Conservation (phyloP, 2,329 filamentous ascomycete species). For the Aspergillus sojae region DNA sequence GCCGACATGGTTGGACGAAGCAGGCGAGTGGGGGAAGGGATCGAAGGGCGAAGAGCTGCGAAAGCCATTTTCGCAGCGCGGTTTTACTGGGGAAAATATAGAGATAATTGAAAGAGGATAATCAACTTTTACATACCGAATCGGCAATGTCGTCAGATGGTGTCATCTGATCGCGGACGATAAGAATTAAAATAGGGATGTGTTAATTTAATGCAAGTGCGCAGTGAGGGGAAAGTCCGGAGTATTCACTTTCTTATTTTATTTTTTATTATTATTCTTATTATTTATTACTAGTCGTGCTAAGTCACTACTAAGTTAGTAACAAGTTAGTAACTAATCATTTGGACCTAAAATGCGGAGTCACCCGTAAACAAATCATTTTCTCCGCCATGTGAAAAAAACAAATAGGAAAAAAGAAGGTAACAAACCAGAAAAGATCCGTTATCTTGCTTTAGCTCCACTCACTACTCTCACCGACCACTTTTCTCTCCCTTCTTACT, state of each 20-base stretch:
- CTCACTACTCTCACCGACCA: constrained; percentile 3
- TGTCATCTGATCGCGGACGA: constrained; percentile 6
- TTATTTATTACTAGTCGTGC: neutral
- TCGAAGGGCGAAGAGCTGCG: constrained; percentile 35
- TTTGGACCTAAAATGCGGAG: constrained; percentile 18
- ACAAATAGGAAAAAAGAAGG: neutral
- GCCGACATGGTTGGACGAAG: constrained; percentile 32
- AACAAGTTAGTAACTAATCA: neutral
- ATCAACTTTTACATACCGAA: constrained; percentile 33
- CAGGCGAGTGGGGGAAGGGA: constrained; percentile 26
- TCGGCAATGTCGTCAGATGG: constrained; percentile 11
- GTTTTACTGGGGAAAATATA: constrained; percentile 8
- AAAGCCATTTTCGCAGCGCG: constrained; percentile 36
- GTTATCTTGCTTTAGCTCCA: constrained; percentile 17
- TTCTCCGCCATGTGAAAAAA: constrained; percentile 17
- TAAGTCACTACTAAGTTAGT: neutral
- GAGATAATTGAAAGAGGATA: constrained; percentile 7
- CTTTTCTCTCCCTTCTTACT: neutral
- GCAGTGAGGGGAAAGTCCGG: constrained; percentile 1
- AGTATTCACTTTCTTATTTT: neutral
- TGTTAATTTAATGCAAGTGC: neutral
- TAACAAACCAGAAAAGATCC: constrained; percentile 2
- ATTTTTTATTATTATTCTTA: neutral
- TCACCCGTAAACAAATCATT: constrained; percentile 3
- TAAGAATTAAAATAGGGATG: neutral